Evolutionary conservation across 225 moss, liverwort and hornwort genomes (phyloP), one percentile per base, ranked within the genome.

Genomic region (Anthoceros angustus): DNA sequence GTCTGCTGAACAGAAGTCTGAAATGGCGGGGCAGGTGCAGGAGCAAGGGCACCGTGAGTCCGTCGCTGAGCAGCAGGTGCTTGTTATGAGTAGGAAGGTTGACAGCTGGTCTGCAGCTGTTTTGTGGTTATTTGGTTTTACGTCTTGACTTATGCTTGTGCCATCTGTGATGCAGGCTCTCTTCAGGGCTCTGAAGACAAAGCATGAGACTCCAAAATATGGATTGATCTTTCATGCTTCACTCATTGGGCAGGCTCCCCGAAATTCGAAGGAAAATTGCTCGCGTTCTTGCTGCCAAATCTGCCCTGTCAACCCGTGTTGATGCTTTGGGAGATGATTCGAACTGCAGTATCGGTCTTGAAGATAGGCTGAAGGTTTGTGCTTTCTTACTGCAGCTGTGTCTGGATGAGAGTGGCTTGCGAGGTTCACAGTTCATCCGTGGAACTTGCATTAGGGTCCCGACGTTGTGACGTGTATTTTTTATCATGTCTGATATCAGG

Each of bases 131-230:
- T 55, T 6, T 2, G 6, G 16, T 1, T 11, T 2, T 16, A 1
- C 45, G 11, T 46, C 12, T 18, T 15, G 55, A 18, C n/a, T 20
- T 18, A 55, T 12, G 0, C 14, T 15, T 55, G 5, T 55, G 55
- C 55, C 0, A 5, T 15, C 23, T 55, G 55, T 18, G 10, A 12
- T 67, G 67, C 78, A 84, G 80, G 93, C 89, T 0, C 76, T 89
- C 9, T 93, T 89, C 43, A 84, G 89, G 73, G 89, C 89, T 42
- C 73, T 89, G 67, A 93, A 93, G 80, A 89, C 93, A 14, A 93
- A 93, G 75, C 89, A 89, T 18, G 85, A 93, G 41, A 93, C 93
- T 43, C 93, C 93, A 15, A 89, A 89, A 76, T 93, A 93, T 68
- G 93, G 93, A 6, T 84, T 93, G 9, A 93, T 93, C 26, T 93